Percentiles rank a stretch among this genome's conserved stretches.
phyloP scores from a whole-genome alignment of 2,329 filamentous ascomycete species.

The Madurella mycetomatis region DNA sequence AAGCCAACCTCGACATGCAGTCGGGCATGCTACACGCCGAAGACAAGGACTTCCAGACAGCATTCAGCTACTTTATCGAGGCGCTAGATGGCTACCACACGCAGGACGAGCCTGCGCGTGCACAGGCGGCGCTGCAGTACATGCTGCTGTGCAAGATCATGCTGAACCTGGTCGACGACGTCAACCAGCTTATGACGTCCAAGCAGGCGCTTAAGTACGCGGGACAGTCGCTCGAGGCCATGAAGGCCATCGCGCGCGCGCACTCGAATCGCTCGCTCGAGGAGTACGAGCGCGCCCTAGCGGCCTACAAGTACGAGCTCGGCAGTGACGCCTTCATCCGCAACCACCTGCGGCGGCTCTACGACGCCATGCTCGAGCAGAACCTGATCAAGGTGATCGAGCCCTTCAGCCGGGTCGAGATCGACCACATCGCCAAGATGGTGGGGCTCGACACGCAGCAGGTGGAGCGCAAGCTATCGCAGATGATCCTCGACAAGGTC shows the following conservation, averaged over 20 bases:
- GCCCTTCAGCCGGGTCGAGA: constrained; percentile 95
- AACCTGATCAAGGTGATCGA: constrained; percentile 99
- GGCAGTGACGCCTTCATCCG: constrained; percentile 94
- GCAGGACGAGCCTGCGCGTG: constrained; percentile 80
- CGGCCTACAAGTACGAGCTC: constrained; percentile 86
- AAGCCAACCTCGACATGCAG: constrained; percentile 98
- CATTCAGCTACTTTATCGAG: constrained; percentile 99
- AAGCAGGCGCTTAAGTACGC: constrained; percentile 98
- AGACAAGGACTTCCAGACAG: constrained; percentile 98
- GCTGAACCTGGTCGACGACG: constrained; percentile 94
- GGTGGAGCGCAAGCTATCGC: constrained; percentile 95
- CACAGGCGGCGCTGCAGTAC: constrained; percentile 97
- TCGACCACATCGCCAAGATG: constrained; percentile 95
- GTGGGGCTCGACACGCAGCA: constrained; percentile 93
- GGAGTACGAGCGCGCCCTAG: constrained; percentile 91
- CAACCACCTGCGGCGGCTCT: constrained; percentile 89
- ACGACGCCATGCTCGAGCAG: constrained; percentile 98
- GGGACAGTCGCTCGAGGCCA: constrained; percentile 91
- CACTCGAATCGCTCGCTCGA: constrained; percentile 94
- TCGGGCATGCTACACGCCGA: constrained; percentile 98
- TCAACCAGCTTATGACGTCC: constrained; percentile 87
- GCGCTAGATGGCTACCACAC: constrained; percentile 94
- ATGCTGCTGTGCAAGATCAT: constrained; percentile 99
- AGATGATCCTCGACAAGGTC: constrained; percentile 99
- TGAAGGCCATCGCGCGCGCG: constrained; percentile 96